Base-by-base conservation (phyloP, 1,139 yeast genomes). In the Pichia sp. region DNA sequence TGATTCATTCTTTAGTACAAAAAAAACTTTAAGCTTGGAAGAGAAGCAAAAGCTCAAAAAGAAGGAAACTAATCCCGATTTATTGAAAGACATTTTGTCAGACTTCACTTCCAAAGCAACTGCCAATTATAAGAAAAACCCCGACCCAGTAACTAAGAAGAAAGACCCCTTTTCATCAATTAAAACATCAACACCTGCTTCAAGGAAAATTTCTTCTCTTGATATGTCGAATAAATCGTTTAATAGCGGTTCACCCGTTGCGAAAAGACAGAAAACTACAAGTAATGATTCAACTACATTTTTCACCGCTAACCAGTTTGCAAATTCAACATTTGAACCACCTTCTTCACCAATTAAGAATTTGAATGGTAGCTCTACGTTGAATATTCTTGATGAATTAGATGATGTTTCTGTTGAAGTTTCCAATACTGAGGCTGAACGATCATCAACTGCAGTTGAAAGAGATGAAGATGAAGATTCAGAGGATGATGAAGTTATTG, bases 1-100 rank as follows among this genome's bases (percentile, higher is more conserved):
- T 43, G 69, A 71, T 53, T 69, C 66, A 45, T 77, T 73, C 53
- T 78, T 79, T 61, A 30, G 21, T 18, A 71, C 71, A 42, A 51
- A 53, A 46, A 51, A 59, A 9, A 40, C 40, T 8, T 36, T 41
- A 42, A 46, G 45, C 42, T 25, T 34, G 9, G 40, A 42, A 5
- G 38, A 47, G 20, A 44, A 42, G 28, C 34, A 35, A 4, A 61
- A 60, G 43, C 63, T 62, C 44, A 64, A 60, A 17, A 39, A 42
- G 6, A 31, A 25, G 8, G 39, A 40, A 18, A 47, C 53, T 3
- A 60, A 64, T 37, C 59, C 64, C 3, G 38, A 40, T 19, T 58
- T 64, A 26, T 66, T 72, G 35, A 73, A 71, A 49, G 77, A 72
- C 49, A 70, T 72, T 35, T 54, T 72, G 26, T 65, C 63, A 46